phyloP scores from a whole-genome alignment of 148 eudicot species.

The Hydrangea macrophylla region DNA sequence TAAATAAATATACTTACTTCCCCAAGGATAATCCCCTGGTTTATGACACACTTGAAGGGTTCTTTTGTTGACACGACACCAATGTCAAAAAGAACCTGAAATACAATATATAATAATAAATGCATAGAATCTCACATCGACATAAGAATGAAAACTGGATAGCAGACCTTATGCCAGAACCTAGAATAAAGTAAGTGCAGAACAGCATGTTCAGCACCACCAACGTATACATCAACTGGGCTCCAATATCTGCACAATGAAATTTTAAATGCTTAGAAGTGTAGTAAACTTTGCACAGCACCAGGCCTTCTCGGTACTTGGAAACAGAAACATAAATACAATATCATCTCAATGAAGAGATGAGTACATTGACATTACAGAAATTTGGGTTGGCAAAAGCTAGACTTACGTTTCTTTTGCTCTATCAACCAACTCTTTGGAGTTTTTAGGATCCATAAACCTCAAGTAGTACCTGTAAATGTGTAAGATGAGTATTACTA shows the following conservation, averaged over 20 bases:
- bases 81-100: conserved; percentile 93
- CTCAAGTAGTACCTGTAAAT: conserved; percentile 88
- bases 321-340: neutral
- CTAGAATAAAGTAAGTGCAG: conserved; percentile 96
- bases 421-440: conserved; percentile 75
- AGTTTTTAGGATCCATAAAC: conserved; percentile 93
- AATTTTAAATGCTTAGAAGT: conserved; percentile 6
- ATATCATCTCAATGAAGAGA: neutral
- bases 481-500: neutral
- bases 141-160: too few relatives aligned
- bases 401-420: conserved; percentile 64
- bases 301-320: neutral
- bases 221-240: conserved; percentile 98
- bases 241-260: conserved; percentile 81
- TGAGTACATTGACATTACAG: neutral
- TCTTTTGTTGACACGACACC: conserved; percentile 95
- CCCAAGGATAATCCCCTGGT: conserved; percentile 96
- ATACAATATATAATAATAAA: too few relatives aligned
- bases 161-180: conserved; percentile 96
- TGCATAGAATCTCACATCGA: too few relatives aligned
- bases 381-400: conserved; percentile 1
- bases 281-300: conserved; percentile 9
- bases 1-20: conserved; percentile 60
- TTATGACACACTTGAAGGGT: conserved; percentile 98
- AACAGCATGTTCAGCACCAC: conserved; percentile 99